Base-by-base conservation (phyloP, 371 early-diverging fungal genomes). In the Actinomortierella ambigua region DNA sequence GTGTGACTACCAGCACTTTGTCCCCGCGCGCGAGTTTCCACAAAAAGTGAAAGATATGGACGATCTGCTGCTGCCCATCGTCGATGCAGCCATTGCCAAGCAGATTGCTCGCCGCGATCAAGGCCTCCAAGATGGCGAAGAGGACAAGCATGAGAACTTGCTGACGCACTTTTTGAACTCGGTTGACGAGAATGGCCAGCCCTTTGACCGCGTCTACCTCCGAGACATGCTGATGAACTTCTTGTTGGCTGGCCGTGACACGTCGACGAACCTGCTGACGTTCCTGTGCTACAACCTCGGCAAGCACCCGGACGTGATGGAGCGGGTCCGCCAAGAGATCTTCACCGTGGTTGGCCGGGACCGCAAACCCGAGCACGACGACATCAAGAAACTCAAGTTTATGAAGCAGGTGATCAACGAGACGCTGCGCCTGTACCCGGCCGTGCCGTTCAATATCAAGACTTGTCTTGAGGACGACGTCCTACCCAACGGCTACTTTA, bases 221-320 rank as follows among this genome's bases (percentile, higher is more conserved):
- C 57, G 66, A 17, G 68, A 77, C 57, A 67, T 77, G 67, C 49
- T 79, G 61, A 75, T 71, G 61, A 77, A 75, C 57, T 77, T 79
- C 61, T 54, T 82, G 41, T 55, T 77, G 29, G 86, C 87, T 22
- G 87, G 87, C 14, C 77, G 79, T 29, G 87, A 83, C 41, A 87
- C 87, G 2, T 77, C 85, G 1, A 75, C 84, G 14, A 82, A 78
- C 65, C 63, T 82, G 39, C 40, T 87, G 46, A 76, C 80, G 9
- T 76, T 75, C 51, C 69, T 67, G 52, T 61, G 78, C 50, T 78
- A 77, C 46, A 53, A 63, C 40, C 63, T 85, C 17, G 77, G 77
- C 41, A 73, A 69, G 57, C 53, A 83, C 68, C 84, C 83, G 18
- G 76, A 79, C 8, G 59, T 77, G 22, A 64, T 79, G 67, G 59